Evolutionary conservation across 2,329 filamentous ascomycete species (phyloP).

Genomic region (Apiospora sp.): DNA sequence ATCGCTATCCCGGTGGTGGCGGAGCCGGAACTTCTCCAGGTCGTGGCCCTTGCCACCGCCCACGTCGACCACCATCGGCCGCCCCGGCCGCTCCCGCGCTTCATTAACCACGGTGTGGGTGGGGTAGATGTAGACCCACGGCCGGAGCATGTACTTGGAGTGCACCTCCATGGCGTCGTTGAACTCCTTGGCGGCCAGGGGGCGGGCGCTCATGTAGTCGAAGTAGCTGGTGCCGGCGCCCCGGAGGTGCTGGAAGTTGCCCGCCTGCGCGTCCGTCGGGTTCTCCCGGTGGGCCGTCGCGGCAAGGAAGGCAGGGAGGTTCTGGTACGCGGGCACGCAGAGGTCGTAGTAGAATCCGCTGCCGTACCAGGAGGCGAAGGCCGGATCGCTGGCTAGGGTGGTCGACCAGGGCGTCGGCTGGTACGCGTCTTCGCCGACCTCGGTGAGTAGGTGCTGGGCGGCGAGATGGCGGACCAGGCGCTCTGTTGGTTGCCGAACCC

Average conservation of each 20-base stretch:
- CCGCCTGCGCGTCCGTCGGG: conserved; percentile 29
- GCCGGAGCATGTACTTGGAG: not conserved
- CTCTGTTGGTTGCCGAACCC: not conserved
- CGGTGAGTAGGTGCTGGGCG: conserved; percentile 30
- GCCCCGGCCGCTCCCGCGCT: conserved; percentile 29
- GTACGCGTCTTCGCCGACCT: conserved; percentile 31
- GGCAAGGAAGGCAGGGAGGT: conserved; percentile 29
- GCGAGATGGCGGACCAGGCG: conserved; percentile 33
- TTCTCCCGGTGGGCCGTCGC: conserved; percentile 29
- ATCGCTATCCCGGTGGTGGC: not conserved
- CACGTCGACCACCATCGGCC: conserved; percentile 27
- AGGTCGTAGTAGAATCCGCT: conserved; percentile 30
- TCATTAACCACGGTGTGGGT: not conserved
- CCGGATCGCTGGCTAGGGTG: conserved; percentile 27
- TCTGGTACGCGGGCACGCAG: conserved; percentile 26
- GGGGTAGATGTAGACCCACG: conserved; percentile 17
- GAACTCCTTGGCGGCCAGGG: conserved; percentile 23
- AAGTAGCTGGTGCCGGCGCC: conserved; percentile 15
- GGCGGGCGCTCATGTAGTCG: not conserved
- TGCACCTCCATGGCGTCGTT: conserved; percentile 18
- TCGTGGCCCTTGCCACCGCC: conserved; percentile 27
- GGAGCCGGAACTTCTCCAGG: conserved; percentile 22
- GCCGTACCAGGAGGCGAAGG: conserved; percentile 29
- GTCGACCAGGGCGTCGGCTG: conserved; percentile 29
- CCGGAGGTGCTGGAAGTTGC: conserved; percentile 30